Conservation (phyloP, 2,329 filamentous ascomycete species). For the Laburnicola sp. region DNA sequence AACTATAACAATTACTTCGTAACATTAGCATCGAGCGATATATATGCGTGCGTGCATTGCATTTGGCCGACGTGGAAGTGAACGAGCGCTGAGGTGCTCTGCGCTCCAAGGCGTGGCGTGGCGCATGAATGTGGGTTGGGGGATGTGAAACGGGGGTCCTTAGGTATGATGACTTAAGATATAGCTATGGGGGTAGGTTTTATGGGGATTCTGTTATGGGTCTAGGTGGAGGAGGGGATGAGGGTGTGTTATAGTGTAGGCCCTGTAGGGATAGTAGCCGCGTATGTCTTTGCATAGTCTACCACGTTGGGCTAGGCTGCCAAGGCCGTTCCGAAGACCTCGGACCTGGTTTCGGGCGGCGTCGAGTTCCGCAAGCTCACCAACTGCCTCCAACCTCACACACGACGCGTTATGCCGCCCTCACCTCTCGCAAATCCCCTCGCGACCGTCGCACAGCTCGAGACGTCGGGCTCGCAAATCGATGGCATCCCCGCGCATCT, state of each 20-base stretch:
- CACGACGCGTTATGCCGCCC: slow-evolving; percentile 26
- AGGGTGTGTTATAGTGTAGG: too few species aligned
- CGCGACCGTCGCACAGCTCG: slow-evolving; percentile 71
- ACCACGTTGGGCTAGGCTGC: slow-evolving; percentile 5
- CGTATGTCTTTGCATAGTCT: not conserved
- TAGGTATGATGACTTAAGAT: too few species aligned
- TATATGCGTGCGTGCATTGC: too few species aligned
- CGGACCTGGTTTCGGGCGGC: not conserved
- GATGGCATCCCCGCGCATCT: slow-evolving; percentile 67
- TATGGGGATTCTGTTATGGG: too few species aligned
- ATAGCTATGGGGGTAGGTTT: too few species aligned
- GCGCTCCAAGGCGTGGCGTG: too few species aligned
- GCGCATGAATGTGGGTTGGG: too few species aligned
- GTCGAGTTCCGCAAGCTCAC: not conserved
- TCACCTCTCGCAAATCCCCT: slow-evolving; percentile 66
- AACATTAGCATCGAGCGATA: not conserved
- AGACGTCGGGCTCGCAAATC: slow-evolving; percentile 57
- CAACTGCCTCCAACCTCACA: not conserved
- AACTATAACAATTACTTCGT: too few species aligned
- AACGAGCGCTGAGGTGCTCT: too few species aligned
- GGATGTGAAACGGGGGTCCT: too few species aligned
- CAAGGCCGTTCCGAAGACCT: slow-evolving; percentile 5
- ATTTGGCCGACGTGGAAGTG: too few species aligned
- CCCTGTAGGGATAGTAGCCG: not conserved
- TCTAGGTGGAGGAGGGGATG: too few species aligned